phyloP scores from a whole-genome alignment of 352 stramenopile genomes.

The Blastocystis sp. region DNA sequence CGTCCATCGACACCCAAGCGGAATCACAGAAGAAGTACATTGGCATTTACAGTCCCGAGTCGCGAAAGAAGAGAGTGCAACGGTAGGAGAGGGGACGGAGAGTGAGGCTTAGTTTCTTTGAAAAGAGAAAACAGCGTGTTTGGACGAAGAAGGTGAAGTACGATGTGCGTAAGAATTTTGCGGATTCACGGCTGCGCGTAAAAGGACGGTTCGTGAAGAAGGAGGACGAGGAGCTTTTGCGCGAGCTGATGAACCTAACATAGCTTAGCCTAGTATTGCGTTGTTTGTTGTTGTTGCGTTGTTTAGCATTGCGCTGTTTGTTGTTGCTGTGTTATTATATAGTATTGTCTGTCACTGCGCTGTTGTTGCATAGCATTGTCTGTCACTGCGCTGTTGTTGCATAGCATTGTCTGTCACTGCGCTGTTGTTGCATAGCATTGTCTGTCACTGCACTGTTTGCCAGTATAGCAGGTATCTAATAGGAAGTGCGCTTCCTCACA shows the following conservation, averaged over 20 bases:
- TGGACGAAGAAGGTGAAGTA: conserved; percentile 98
- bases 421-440: no score
- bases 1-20: conserved; percentile 36
- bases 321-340: background rate
- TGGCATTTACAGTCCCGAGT: conserved; percentile 86
- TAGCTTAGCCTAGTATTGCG: background rate
- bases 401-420: no score
- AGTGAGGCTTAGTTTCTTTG: conserved; percentile 80
- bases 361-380: conserved; percentile 1
- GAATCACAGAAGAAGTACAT: conserved; percentile 79
- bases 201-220: conserved; percentile 99
- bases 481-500: no score
- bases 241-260: conserved; percentile 76
- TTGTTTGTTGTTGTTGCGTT: conserved; percentile 11
- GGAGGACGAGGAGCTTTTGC: conserved; percentile 91
- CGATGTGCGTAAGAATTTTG: conserved; percentile 97
- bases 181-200: conserved; percentile 92
- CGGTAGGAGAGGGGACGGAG: conserved; percentile 55
- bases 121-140: conserved; percentile 88
- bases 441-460: no score
- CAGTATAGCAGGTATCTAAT: no score
- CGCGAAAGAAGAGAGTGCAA: conserved; percentile 84
- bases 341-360: background rate
- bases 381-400: background rate
- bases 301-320: background rate